Evolutionary conservation across 192 early-diverging fungal genomes (phyloP), one percentile per base, ranked within the genome.

Genomic region (Coemansia sp.): DNA sequence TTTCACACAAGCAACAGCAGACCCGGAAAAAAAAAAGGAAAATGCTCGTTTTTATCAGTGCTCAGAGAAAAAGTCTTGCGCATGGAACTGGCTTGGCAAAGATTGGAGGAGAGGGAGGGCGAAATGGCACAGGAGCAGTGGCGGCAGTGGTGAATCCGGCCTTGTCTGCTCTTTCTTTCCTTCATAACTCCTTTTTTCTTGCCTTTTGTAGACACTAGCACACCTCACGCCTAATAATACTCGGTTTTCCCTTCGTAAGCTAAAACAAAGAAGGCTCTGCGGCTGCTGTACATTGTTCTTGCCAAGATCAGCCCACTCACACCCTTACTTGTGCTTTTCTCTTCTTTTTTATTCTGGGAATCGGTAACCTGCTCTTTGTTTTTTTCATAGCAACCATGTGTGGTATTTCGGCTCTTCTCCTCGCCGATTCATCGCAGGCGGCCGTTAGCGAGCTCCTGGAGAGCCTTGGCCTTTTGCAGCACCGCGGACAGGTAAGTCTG

Each of bases 361-460:
- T 55, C 43, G n/a, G n/a, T 22, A 39, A 38, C 19, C 22, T 40
- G 25, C 32, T 32, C 42, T 65, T 53, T 25, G 14, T 17, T 16
- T 40, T 40, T 50, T 50, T 54, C n/a, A 38, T 16, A 59, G 14
- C 19, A 41, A 70, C 41, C 68, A 97, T 97, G 95, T 97, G 95
- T 69, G 95, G 94, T 64, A 94, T 98, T 65, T 86, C 86, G 67
- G 94, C 89, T 57, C 71, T 95, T 54, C 78, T 96, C 67, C 81
- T 96, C 48, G 90, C 93, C 13, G 93, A 98, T 77, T 79, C 87
- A 43, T 85, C 79, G 64, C 77, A 84, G 63, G 84, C 84, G 44
- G 93, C 93, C 41, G 92, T 88, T 70, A 79, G 89, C 42, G 98
- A 99, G 83, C 77, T 99, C 41, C 92, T 94, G 73, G 98, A 99